These are phyloP conservation scores for Colletotrichum euphorbiae DNA, from an alignment of 2,329 filamentous ascomycete genomes.

Conservation along the genomic window DNA sequence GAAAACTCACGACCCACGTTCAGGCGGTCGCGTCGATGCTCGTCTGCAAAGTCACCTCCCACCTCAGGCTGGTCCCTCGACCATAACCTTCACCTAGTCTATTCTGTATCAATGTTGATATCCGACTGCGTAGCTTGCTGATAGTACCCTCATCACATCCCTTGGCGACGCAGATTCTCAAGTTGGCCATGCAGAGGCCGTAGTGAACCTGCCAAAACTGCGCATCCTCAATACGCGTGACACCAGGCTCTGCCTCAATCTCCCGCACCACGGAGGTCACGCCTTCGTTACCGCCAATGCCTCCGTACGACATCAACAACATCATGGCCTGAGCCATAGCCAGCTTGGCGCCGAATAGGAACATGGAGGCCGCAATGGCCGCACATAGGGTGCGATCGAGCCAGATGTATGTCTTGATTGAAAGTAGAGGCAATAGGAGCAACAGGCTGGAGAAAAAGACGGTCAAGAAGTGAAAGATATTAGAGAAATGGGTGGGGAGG, in stretches of 20 bases:
- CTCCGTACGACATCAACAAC: slow-evolving; percentile 89
- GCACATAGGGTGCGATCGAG: slow-evolving; percentile 86
- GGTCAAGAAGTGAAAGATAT: slow-evolving; percentile 95
- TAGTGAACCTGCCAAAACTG: slow-evolving; percentile 99
- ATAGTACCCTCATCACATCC: slow-evolving; percentile 78
- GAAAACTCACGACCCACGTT: neutral
- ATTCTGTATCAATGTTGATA: slow-evolving; percentile 84
- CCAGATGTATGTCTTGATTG: slow-evolving; percentile 83
- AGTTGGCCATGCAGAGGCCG: slow-evolving; percentile 93
- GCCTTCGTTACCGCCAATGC: slow-evolving; percentile 52
- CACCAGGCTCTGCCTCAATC: slow-evolving; percentile 82
- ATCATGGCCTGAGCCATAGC: slow-evolving; percentile 90
- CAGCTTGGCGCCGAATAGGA: slow-evolving; percentile 83
- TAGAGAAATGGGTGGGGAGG: slow-evolving; percentile 88
- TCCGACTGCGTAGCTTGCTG: slow-evolving; percentile 78
- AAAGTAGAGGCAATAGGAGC: slow-evolving; percentile 83
- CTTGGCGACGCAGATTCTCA: slow-evolving; percentile 78
- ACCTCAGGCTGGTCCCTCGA: slow-evolving; percentile 79
- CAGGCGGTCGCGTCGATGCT: slow-evolving; percentile 52
- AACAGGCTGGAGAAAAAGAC: slow-evolving; percentile 86
- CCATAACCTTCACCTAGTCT: slow-evolving; percentile 90
- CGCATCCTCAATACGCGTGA: slow-evolving; percentile 86
- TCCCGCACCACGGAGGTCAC: slow-evolving; percentile 84
- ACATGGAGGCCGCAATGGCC: slow-evolving; percentile 88
- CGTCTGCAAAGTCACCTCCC: slow-evolving; percentile 94